Base-by-base conservation (phyloP, 306 rosid species). In the Abrus pulchellus region DNA sequence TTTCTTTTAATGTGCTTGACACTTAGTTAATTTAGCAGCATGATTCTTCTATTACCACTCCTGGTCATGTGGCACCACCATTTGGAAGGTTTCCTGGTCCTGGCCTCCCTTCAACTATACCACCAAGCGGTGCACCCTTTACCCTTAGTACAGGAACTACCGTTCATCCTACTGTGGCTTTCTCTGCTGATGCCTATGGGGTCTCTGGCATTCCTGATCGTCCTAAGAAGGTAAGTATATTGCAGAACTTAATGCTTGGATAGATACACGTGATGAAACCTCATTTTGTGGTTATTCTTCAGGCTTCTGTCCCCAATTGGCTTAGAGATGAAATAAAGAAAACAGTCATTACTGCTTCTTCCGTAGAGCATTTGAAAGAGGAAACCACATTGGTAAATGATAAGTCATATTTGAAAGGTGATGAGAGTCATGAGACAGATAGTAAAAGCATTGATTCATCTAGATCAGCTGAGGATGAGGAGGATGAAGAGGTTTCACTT, bases 251-350 rank as follows among this genome's bases (percentile, higher is more conserved):
- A 68, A 54, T 72, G 64, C 72, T 56, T 89, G 75, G 71, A 63
- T 72, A 45, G 78, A 50, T 57, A 60, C 62, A 33, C 38, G 38
- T 77, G 74, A 14, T 62, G 77, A 63, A 78, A 54, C 78, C 73
- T 74, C 48, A 56, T 79, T 74, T 75, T 54, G 79, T 38, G 43
- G 72, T 81, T 75, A 62, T 74, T 80, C 78, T 83, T 84, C 85
- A 95, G 99, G 93, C 99, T 28, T 53, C 99, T 3, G 98, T 95
- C 57, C 99, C 99, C 84, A 93, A 88, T 85, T 95, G 99, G 99
- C 94, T 95, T 33, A 88, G 93, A 84, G 99, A 95, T 63, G 99
- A 95, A 90, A 93, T 95, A 83, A 89, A 90, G 90, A 95, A 93
- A 88, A 86, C 92, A 55, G 97, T 89, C 74, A 91, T 91, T 76